Conservation (phyloP, 768 basidiomycete species). For the Leccinellum rugosiceps region DNA sequence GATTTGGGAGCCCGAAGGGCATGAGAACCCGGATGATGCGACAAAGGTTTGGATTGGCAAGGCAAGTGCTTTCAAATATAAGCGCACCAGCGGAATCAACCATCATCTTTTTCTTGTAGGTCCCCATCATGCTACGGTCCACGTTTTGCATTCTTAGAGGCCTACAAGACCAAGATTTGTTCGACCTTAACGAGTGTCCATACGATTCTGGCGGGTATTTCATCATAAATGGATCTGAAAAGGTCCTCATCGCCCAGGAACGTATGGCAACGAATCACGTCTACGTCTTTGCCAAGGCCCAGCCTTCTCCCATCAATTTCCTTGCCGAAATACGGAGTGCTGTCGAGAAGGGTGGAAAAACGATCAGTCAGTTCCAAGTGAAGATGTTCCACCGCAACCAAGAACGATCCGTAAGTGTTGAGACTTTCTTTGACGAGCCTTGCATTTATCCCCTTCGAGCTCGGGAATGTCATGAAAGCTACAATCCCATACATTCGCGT, state of each 20-base stretch:
- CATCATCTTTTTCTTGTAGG: slow-evolving; percentile 42
- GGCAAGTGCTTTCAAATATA: slow-evolving; percentile 41
- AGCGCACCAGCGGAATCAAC: slow-evolving; percentile 12
- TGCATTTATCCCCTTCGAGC: slow-evolving; percentile 37
- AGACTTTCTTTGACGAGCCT: background rate
- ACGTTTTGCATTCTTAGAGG: slow-evolving; percentile 90
- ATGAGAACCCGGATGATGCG: slow-evolving; percentile 57
- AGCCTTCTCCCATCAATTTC: slow-evolving; percentile 93
- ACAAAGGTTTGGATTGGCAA: slow-evolving; percentile 95
- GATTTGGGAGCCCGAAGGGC: slow-evolving; percentile 72
- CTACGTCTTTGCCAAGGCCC: slow-evolving; percentile 97
- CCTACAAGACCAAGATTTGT: slow-evolving; percentile 75
- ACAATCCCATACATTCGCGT: slow-evolving; percentile 98
- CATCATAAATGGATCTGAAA: slow-evolving; percentile 99
- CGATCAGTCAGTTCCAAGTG: slow-evolving; percentile 95
- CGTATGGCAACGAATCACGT: slow-evolving; percentile 99
- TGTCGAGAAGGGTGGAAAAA: slow-evolving; percentile 97
- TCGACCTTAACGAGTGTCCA: slow-evolving; percentile 95
- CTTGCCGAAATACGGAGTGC: slow-evolving; percentile 96
- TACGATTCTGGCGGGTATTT: slow-evolving; percentile 99
- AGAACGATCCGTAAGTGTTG: slow-evolving; percentile 71
- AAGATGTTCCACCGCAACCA: slow-evolving; percentile 93
- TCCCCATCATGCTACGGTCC: slow-evolving; percentile 96
- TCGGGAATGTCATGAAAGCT: slow-evolving; percentile 92
- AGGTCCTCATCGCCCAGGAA: slow-evolving; percentile 99